Conservation (phyloP, 208 protist genomes). For the Leishmania gerbilli region DNA sequence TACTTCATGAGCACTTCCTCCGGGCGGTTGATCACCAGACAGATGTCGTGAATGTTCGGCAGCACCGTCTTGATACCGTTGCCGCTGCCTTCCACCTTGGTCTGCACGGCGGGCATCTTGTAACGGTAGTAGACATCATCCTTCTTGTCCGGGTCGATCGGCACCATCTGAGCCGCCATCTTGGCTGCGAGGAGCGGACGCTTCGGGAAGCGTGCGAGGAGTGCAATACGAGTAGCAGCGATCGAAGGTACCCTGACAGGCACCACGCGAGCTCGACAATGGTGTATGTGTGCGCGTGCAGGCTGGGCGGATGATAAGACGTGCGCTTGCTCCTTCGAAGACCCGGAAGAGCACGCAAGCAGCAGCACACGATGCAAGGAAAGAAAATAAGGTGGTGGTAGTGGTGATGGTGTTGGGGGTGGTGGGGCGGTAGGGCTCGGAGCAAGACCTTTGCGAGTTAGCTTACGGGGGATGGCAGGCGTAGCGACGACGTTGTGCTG, state of each 20-base stretch:
- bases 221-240: too few relatives aligned
- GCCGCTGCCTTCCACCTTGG: constrained; percentile 93
- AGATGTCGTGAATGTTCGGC: constrained; percentile 93
- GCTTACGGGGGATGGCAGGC: background rate
- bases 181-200: constrained; percentile 4
- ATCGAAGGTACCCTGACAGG: background rate
- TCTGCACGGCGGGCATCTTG: constrained; percentile 92
- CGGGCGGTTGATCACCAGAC: constrained; percentile 84
- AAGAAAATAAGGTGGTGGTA: background rate
- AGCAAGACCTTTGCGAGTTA: background rate
- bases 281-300: background rate
- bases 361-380: background rate
- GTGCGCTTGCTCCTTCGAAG: background rate
- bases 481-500: background rate
- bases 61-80: constrained; percentile 96
- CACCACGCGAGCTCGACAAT: background rate
- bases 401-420: too few relatives aligned
- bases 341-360: background rate
- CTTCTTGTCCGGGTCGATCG: constrained; percentile 90
- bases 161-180: constrained; percentile 80
- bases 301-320: background rate
- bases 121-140: constrained; percentile 94
- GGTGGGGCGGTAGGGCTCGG: background rate
- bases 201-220: background rate
- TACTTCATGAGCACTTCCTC: constrained; percentile 91